Evolutionary conservation across 164 flowering plant species (phyloP), one percentile per base, ranked within the genome.

Genomic region (Vitis riparia): DNA sequence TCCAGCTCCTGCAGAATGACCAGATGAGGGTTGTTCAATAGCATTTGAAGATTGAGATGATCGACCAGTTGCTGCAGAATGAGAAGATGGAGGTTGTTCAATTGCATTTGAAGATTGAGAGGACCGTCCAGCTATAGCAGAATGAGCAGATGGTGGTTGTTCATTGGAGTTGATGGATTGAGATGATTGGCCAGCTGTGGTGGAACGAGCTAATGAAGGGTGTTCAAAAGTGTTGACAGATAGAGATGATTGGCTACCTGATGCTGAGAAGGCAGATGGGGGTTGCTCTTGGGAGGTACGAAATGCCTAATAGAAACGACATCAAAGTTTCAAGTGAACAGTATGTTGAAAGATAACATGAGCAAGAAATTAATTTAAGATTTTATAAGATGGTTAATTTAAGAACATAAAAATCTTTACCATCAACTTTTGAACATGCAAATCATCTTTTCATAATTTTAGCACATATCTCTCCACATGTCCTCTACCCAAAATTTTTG

Each of bases 301-400:
- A 87, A 82, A 82, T 80, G 87, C 66, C 94, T 90, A 80, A 70
- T 67, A 71, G 67, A 68, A 81, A 69, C 15, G 66, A 67, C 29
- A 65, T 62, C 60, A 37, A 69, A 73, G 61, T 57, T 64, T 51
- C 70, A 57, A 72, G 72, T 60, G 51, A 76, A 55, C 27, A 56
- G 61, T 17, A 68, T 14, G 50, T 59, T 27, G 3, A 55, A 27
- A 72, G 47, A 32, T 59, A 23, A 48, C 50, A 32, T 2, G 11
- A 55, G 37, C 17, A 55, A 19, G 55, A 55, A 68, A 47, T 58
- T 13, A 11, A 64, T 32, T 32, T 32, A 32, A 32, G 0, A 32
- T 32, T 32, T 23, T 32, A 32, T 32, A 32, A 32, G 44, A 32
- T 32, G 44, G 44, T 32, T 32, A 6, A 32, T 32, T 32, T 32